Conservation (phyloP, 2,329 filamentous ascomycete genomes). For the Hypoxylon sp. region DNA sequence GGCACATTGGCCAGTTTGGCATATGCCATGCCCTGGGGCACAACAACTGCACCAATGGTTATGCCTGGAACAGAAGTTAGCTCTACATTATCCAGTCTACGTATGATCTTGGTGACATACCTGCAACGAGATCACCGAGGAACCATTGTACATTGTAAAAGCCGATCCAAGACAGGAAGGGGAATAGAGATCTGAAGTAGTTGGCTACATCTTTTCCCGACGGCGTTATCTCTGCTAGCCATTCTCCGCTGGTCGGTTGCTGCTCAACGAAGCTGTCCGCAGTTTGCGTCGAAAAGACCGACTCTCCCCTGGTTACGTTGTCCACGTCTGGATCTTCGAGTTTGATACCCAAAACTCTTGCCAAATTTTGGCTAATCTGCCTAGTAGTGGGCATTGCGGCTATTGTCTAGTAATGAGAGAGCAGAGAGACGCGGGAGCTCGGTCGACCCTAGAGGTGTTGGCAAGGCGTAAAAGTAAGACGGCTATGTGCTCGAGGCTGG, state of each 20-base stretch:
- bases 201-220: constrained; percentile 57
- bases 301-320: constrained; percentile 78
- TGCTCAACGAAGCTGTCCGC: constrained; percentile 83
- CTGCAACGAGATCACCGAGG: constrained; percentile 86
- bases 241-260: constrained; percentile 78
- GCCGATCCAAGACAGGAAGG: constrained; percentile 87
- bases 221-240: constrained; percentile 71
- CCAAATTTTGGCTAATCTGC: constrained; percentile 75
- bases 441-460: neutral
- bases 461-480: neutral
- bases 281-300: constrained; percentile 75
- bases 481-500: neutral
- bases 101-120: constrained; percentile 54
- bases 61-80: constrained; percentile 48
- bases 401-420: neutral
- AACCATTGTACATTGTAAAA: constrained; percentile 93
- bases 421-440: neutral
- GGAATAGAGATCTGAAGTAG: constrained; percentile 80
- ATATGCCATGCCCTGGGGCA: constrained; percentile 98
- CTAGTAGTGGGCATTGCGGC: constrained; percentile 52
- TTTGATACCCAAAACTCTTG: constrained; percentile 84
- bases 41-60: constrained; percentile 72
- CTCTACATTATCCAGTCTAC: constrained; percentile 21
- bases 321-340: constrained; percentile 73
- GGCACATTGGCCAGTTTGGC: constrained; percentile 82